These are phyloP conservation scores for Candida piceae DNA, from an alignment of 805 yeast species.

Conservation along the genomic window DNA sequence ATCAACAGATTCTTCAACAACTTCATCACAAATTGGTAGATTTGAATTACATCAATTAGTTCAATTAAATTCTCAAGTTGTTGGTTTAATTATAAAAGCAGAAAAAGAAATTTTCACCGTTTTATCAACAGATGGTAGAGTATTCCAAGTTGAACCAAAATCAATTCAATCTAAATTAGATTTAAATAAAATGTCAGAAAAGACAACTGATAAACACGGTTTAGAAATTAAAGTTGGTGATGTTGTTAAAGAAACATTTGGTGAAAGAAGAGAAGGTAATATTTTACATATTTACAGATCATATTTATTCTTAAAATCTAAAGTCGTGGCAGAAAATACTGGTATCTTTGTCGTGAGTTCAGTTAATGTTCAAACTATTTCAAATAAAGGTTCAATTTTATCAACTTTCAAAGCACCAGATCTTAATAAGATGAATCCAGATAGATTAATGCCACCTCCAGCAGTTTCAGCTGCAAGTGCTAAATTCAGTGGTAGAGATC, in stretches of 20 bases:
- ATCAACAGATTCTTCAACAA: conserved; percentile 78
- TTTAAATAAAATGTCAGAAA: conserved; percentile 60
- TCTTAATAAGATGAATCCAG: conserved; percentile 84
- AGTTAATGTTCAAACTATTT: conserved; percentile 71
- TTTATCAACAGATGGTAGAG: conserved; percentile 76
- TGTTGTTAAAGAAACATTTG: conserved; percentile 77
- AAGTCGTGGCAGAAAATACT: conserved; percentile 73
- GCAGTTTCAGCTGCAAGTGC: conserved; percentile 45
- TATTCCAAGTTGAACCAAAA: conserved; percentile 65
- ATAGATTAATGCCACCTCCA: conserved; percentile 57
- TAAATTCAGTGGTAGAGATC: conserved; percentile 69
- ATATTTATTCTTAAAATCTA: conserved; percentile 72
- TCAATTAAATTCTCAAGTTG: conserved; percentile 76
- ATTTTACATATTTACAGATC: conserved; percentile 83
- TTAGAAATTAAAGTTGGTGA: conserved; percentile 85
- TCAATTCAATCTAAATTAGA: conserved; percentile 77
- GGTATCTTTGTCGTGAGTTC: conserved; percentile 86
- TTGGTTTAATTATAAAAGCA: conserved; percentile 85
- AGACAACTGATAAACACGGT: conserved; percentile 84
- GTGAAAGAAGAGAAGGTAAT: conserved; percentile 84
- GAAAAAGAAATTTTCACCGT: conserved; percentile 84
- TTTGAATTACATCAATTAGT: conserved; percentile 88
- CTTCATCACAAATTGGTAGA: conserved; percentile 65
- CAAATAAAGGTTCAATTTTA: conserved; percentile 71
- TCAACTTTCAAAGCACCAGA: conserved; percentile 55